Percentiles rank a stretch among this genome's conserved stretches.
Conservation (phyloP, 306 rosid species). For the Malus sylvestris region DNA sequence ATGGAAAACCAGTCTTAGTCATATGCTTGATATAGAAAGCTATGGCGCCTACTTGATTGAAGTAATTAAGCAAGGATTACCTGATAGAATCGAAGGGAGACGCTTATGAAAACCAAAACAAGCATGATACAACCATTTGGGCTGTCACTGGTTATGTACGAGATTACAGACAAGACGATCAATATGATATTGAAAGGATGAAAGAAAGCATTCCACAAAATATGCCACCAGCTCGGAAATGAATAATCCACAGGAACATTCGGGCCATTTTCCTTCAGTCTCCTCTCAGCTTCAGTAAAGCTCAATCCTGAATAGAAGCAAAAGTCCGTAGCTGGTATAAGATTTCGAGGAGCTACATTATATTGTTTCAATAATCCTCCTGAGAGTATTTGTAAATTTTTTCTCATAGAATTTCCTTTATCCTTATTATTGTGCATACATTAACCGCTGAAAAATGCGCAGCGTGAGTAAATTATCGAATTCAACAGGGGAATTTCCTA, state of each 20-base stretch:
- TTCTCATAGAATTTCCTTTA: not conserved
- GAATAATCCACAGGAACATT: slow-evolving; percentile 57
- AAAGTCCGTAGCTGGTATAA: not conserved
- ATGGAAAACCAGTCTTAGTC: not conserved
- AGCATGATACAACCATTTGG: slow-evolving; percentile 76
- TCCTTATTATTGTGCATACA: not conserved
- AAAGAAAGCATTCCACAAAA: slow-evolving; percentile 69
- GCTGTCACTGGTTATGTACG: slow-evolving; percentile 50
- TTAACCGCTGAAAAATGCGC: not conserved
- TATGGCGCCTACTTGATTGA: not conserved
- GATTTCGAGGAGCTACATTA: not conserved
- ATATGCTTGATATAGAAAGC: not conserved
- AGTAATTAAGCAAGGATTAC: slow-evolving; percentile 26
- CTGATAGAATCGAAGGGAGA: slow-evolving; percentile 71
- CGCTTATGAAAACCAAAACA: slow-evolving; percentile 62
- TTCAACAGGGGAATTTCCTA: not conserved
- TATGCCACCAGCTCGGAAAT: slow-evolving; percentile 68
- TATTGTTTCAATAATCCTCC: not conserved
- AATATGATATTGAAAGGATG: slow-evolving; percentile 77
- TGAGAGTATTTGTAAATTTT: not conserved
- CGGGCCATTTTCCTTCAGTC: slow-evolving; percentile 65
- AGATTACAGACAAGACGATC: slow-evolving; percentile 51
- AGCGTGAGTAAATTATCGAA: not conserved
- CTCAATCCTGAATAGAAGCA: slow-evolving; percentile 52
- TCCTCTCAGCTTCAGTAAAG: slow-evolving; percentile 71